These are phyloP conservation scores for Backusella australiensis DNA, from an alignment of 192 early-diverging fungal genomes.

Conservation along the genomic window DNA sequence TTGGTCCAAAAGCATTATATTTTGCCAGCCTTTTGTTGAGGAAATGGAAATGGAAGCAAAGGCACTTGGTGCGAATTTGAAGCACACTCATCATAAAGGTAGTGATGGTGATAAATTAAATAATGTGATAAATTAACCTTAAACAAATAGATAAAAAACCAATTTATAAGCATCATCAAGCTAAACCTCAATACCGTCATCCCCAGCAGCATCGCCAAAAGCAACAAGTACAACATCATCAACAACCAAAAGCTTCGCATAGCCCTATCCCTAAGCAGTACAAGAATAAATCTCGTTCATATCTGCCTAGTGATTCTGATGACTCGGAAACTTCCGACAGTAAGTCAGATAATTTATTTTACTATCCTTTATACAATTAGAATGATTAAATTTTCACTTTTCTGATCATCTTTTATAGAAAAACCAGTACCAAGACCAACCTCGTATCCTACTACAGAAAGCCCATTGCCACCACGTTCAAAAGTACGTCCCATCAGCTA, in stretches of 20 bases:
- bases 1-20: neutral
- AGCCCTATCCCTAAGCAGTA: neutral
- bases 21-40: neutral
- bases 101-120: neutral
- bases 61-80: neutral
- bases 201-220: neutral
- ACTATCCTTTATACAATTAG: neutral
- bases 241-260: neutral
- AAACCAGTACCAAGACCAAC: neutral
- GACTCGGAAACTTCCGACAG: neutral
- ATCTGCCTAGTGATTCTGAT: neutral
- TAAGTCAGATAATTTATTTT: neutral
- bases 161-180: neutral
- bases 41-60: neutral
- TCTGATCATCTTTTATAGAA: neutral
- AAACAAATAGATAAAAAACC: neutral
- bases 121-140: neutral
- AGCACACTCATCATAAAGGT: neutral
- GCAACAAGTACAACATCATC: neutral
- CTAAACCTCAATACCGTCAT: neutral
- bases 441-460: neutral
- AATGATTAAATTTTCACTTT: neutral
- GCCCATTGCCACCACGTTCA: neutral
- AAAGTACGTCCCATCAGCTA: neutral
- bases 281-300: neutral